Evolutionary conservation across 768 basidiomycete species (phyloP), one percentile per base, ranked within the genome.

Genomic region (Podaxis sp.): DNA sequence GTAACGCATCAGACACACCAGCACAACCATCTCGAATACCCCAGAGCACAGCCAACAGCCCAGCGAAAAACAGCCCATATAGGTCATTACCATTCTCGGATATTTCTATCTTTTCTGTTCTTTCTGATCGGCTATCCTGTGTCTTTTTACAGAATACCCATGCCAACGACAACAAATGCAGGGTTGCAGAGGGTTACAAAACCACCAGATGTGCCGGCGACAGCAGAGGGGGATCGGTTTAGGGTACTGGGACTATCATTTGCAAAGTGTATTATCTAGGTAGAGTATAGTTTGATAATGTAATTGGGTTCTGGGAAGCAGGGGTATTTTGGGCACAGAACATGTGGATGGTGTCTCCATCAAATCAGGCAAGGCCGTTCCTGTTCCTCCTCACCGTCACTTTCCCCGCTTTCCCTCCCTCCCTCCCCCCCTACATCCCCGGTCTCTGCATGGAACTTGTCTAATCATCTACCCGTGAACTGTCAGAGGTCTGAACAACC

Each of bases 361-460:
- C 59, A 61, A 37, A 61, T 61, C 59, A 61, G 59, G 53, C 40
- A 35, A 44, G 58, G 18, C 9, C 28, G 28, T 18, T 35, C 59
- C 52, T n/a, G 42, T 44, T 44, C 42, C 18, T 44, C 50, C n/a
- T 16, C 25, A 25, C 50, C 40, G 52, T 54, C 59, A 46, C 59
- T 21, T 44, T 23, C 23, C 23, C 23, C 21, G 1, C 21, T 21
- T 21, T 38, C 53, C 28, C 32, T 36, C 46, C 28, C 42, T 60
- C 59, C 55, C n/a, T n/a, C n/a, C 59, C 59, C 59, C 54, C 59
- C 36, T 55, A 37, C 59, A 32, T 27, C 44, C 35, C 62, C 62
- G 62, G 59, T 58, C 59, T 64, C 72, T 79, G 77, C 67, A 81
- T 81, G 79, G 78, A 73, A 74, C 66, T 73, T 69, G 69, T 69